Base-by-base conservation (phyloP, 1,284 basidiomycete species). In the Lentinula novae-zelandiae region DNA sequence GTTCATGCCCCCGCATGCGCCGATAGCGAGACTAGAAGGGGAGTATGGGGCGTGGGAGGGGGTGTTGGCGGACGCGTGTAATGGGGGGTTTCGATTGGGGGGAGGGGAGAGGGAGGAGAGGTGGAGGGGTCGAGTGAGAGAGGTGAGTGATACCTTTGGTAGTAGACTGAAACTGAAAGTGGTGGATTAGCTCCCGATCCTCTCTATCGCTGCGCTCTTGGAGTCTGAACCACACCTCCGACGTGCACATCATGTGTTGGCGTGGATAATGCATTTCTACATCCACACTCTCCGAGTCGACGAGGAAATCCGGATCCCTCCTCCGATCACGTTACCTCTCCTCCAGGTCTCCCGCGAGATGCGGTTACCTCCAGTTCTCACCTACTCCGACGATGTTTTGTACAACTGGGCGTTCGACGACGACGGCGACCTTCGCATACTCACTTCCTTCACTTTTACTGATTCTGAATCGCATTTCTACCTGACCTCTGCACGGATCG, bases 331-430 rank as follows among this genome's bases (percentile, higher is more conserved):
- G 2, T 75, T 96, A 6, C 96, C 95, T 0, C 82, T 94, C 33
- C 82, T 95, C n/a, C 80, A 85, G 65, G 80, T 95, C 27, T 93
- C 87, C 20, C 75, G 80, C 0, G 78, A 90, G 55, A 84, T 98
- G 13, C 90, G 91, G 62, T 76, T 98, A 1, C 95, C 96, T 0
- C 95, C 96, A 0, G 81, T 98, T 48, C 80, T 96, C 52, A 98
- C 95, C 1, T 98, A 97, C 70, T 92, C 95, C 10, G 95, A 96
- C 71, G 91, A 90, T 34, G 95, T 98, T 2, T 81, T 98, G 6
- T 98, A 95, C 78, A 97, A 98, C 70, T 97, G 93, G 93, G 72
- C 76, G 7, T 77, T 84, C 34, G 34, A 36, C 34, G 34, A 9
- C 34, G 34, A 36, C 34, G 9, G 87, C 68, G 88, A 89, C 66